Evolutionary conservation across 2,329 filamentous ascomycete genomes (phyloP).

Genomic region (Trichoderma sp.): DNA sequence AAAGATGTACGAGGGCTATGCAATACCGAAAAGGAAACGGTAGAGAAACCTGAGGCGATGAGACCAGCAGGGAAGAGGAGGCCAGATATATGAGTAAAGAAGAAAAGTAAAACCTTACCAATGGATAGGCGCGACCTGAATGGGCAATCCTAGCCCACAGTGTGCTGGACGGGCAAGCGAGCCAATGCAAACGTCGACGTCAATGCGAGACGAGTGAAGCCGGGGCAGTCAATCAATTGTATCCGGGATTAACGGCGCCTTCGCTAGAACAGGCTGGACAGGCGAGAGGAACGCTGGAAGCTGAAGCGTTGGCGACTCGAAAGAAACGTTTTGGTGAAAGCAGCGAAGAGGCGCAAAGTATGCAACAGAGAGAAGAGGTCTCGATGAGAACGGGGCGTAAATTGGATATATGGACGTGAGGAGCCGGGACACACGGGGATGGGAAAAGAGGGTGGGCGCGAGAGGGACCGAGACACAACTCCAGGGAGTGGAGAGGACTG

Average conservation of each 20-base stretch:
- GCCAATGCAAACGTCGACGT: slow-evolving; percentile 7
- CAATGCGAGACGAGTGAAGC: background rate
- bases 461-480: slow-evolving; percentile 11
- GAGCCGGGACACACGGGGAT: slow-evolving; percentile 24
- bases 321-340: background rate
- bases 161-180: slow-evolving; percentile 15
- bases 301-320: slow-evolving; percentile 10
- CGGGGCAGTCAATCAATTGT: slow-evolving; percentile 17
- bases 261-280: background rate
- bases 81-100: slow-evolving; percentile 25
- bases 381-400: slow-evolving; percentile 25
- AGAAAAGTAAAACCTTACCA: slow-evolving; percentile 23
- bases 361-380: slow-evolving; percentile 5
- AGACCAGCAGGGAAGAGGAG: slow-evolving; percentile 18
- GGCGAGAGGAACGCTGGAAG: background rate
- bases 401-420: slow-evolving; percentile 28
- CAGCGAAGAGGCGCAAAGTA: background rate
- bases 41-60: slow-evolving; percentile 1
- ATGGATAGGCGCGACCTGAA: slow-evolving; percentile 13
- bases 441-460: slow-evolving; percentile 1
- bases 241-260: background rate
- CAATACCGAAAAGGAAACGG: slow-evolving; percentile 27
- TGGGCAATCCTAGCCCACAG: slow-evolving; percentile 16
- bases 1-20: slow-evolving; percentile 24
- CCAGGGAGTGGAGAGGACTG: slow-evolving; percentile 18